Conservation (phyloP, 371 early-diverging fungal genomes). For the Smittium culicis region DNA sequence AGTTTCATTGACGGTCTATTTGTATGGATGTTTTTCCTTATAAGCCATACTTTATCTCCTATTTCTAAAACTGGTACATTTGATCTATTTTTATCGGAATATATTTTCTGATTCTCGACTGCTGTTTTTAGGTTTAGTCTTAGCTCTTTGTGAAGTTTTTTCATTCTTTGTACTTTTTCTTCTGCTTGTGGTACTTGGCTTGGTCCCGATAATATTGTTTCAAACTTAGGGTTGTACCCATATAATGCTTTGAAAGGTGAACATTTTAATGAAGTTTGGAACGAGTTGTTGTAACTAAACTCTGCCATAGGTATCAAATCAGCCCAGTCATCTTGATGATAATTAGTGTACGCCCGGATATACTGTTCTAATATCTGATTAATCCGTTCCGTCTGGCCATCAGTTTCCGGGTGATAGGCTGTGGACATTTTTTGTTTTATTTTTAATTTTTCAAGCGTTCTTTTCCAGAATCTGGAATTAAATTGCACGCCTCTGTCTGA, state of each 20-base stretch:
- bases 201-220: not conserved
- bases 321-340: slow-evolving; percentile 4
- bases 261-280: not conserved
- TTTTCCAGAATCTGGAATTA: slow-evolving; percentile 8
- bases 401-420: slow-evolving; percentile 8
- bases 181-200: slow-evolving; percentile 4
- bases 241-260: slow-evolving; percentile 8
- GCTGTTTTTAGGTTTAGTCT: not conserved
- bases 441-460: not conserved
- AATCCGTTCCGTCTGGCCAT: slow-evolving; percentile 6
- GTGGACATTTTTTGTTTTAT: slow-evolving; percentile 6
- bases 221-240: slow-evolving; percentile 12
- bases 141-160: not conserved
- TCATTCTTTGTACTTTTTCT: not conserved
- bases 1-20: not conserved
- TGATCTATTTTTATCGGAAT: not conserved
- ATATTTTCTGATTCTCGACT: not conserved
- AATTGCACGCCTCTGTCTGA: slow-evolving; percentile 7
- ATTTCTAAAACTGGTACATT: not conserved
- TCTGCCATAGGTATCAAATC: slow-evolving; percentile 2
- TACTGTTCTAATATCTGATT: slow-evolving; percentile 7
- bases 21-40: slow-evolving; percentile 5
- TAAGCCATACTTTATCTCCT: slow-evolving; percentile 6
- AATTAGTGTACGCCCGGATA: not conserved
- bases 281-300: slow-evolving; percentile 7